Evolutionary conservation across 2,329 filamentous ascomycete genomes (phyloP).

Genomic region (Colletotrichum falcatum): DNA sequence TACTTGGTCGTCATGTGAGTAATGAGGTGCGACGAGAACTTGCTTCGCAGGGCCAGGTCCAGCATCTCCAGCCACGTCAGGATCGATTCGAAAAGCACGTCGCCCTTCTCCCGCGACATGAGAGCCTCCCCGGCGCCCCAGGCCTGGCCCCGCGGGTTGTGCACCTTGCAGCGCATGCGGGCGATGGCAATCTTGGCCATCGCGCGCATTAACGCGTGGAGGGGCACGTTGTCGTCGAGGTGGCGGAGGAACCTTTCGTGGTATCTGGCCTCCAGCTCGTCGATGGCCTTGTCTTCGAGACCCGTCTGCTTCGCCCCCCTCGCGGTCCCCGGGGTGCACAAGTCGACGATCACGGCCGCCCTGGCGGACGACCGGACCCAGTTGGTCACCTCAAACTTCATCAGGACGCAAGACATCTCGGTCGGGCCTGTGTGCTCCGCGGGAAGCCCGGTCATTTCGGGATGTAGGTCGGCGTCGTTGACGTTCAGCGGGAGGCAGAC

Average conservation of each 20-base stretch:
- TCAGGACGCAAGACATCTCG: slow-evolving; percentile 61
- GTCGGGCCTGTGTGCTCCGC: slow-evolving; percentile 62
- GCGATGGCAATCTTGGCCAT: slow-evolving; percentile 46
- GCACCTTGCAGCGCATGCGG: slow-evolving; percentile 47
- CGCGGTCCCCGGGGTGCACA: slow-evolving; percentile 14
- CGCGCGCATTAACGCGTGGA: slow-evolving; percentile 44
- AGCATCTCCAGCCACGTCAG: slow-evolving; percentile 45
- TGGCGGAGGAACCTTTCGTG: slow-evolving; percentile 42
- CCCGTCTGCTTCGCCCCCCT: slow-evolving; percentile 25
- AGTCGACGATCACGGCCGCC: slow-evolving; percentile 42
- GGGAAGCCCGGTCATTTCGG: slow-evolving; percentile 61
- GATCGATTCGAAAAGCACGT: slow-evolving; percentile 45
- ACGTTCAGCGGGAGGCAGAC: slow-evolving; percentile 67
- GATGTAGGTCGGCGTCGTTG: slow-evolving; percentile 65
- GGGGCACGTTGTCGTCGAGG: slow-evolving; percentile 46
- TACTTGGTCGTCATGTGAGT: slow-evolving; percentile 45
- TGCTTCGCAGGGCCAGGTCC: slow-evolving; percentile 43
- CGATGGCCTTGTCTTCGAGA: slow-evolving; percentile 44
- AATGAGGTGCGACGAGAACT: slow-evolving; percentile 47
- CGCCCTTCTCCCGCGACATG: slow-evolving; percentile 43
- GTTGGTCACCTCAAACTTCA: slow-evolving; percentile 48
- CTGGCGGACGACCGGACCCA: slow-evolving; percentile 46
- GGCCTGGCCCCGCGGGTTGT: slow-evolving; percentile 45
- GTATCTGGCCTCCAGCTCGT: slow-evolving; percentile 47
- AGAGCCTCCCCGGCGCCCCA: slow-evolving; percentile 18